Percentiles rank a stretch among this genome's conserved stretches.
These are phyloP conservation scores for Mycena vitilis DNA, from an alignment of 768 basidiomycete genomes.

Conservation along the genomic window DNA sequence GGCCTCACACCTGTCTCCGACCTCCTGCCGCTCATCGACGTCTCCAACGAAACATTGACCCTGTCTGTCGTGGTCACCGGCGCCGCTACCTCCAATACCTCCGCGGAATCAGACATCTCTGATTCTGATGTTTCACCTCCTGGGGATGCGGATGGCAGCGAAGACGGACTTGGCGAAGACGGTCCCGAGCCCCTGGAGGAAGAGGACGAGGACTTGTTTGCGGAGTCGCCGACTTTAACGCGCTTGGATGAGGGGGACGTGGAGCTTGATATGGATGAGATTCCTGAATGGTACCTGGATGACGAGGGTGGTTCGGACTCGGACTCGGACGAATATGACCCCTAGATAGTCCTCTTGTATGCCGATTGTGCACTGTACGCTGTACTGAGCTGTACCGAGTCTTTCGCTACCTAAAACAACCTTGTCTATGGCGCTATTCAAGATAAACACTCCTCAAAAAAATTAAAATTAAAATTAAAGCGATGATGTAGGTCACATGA, in stretches of 20 bases:
- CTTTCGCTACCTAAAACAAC: too few species aligned
- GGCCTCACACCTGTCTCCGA: neutral
- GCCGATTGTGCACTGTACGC: too few species aligned
- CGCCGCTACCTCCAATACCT: neutral
- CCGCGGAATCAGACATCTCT: neutral
- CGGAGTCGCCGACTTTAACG: slow-evolving; percentile 5
- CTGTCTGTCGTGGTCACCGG: too few species aligned
- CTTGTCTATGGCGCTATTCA: too few species aligned
- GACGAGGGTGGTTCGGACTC: neutral
- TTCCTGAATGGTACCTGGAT: slow-evolving; percentile 1
- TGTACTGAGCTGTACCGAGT: too few species aligned
- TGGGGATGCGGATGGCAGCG: neutral
- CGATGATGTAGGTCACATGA: too few species aligned
- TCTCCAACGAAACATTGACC: neutral
- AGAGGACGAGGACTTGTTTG: neutral
- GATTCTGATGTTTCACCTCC: neutral
- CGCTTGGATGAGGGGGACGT: slow-evolving; percentile 5
- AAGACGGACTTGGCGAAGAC: neutral
- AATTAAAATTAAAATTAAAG: too few species aligned
- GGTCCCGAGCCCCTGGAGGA: neutral
- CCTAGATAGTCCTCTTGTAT: neutral
- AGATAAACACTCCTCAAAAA: too few species aligned
- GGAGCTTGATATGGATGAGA: slow-evolving; percentile 7
- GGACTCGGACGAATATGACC: neutral
- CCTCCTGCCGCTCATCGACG: neutral